Evolutionary conservation across 306 rosid species (phyloP), one percentile per base, ranked within the genome.

Genomic region (Vigna trinervia): DNA sequence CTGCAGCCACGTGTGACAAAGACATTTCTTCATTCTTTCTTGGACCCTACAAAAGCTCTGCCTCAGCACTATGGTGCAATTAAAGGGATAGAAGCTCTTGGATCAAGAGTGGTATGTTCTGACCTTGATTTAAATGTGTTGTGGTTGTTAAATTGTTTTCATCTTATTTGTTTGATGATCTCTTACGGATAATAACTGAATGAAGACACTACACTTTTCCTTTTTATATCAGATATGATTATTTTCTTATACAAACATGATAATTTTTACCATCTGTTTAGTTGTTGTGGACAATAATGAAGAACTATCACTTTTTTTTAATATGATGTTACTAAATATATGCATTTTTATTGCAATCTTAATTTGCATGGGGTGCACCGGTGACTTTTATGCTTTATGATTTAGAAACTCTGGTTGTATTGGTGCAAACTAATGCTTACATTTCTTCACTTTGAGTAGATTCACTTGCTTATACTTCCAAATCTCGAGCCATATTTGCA

Each of bases 21-120:
- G 85, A 92, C 98, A 47, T 85, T 92, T 80, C 91, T 94, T 63
- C 97, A 92, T 68, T 66, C 94, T 64, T 94, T 94, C 89, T 85
- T 94, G 83, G 98, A 94, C 83, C 95, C 98, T 70, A 78, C 87
- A 74, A 94, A 90, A 87, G 58, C 91, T 65, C 82, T 92, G 58
- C 80, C 98, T 81, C 97, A 92, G 81, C 97, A 94, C 80, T 94
- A 92, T 84, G 98, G 98, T 67, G 96, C 97, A 80, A 89, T 92
- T 84, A 92, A 92, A 86, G 96, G 96, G 70, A 85, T 92, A 82
- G 81, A 90, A 85, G 96, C 90, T 74, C 92, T 94, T 80, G 97
- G 98, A 82, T 87, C 95, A 43, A 77, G 80, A 66, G 75, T 89
- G 95, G 98, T 94, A 90, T 82, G 34, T 81, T 81, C 78, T 78